These are phyloP conservation scores for Dionaea muscipula DNA, from an alignment of 179 eudicot genomes.

Conservation along the genomic window DNA sequence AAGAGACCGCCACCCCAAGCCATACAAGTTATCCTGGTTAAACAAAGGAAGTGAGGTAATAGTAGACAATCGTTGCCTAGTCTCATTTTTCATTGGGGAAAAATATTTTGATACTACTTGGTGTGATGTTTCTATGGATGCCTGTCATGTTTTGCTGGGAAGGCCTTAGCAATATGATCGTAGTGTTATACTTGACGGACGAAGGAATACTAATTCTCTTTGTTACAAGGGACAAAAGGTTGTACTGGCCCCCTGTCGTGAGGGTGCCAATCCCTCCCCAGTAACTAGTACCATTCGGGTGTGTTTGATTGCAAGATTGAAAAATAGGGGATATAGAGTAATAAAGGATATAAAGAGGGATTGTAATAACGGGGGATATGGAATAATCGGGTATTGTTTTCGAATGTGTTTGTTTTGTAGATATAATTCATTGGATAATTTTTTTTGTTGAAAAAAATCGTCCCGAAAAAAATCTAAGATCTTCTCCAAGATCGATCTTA, in stretches of 20 bases:
- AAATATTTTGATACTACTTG: background rate
- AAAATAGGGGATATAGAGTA: too few relatives aligned
- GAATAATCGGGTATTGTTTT: too few relatives aligned
- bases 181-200: background rate
- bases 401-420: too few relatives aligned
- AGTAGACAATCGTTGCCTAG: background rate
- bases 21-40: background rate
- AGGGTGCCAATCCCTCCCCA: too few relatives aligned
- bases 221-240: background rate
- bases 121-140: background rate
- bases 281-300: too few relatives aligned
- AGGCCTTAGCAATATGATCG: background rate
- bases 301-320: too few relatives aligned
- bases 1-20: too few relatives aligned
- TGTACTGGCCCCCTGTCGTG: background rate
- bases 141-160: background rate
- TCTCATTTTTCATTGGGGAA: background rate
- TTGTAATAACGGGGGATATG: too few relatives aligned
- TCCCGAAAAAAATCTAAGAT: background rate
- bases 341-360: too few relatives aligned
- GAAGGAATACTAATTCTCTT: background rate
- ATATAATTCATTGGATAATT: background rate
- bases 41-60: too few relatives aligned
- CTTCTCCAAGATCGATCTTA: background rate
- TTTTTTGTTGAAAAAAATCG: too few relatives aligned